Evolutionary conservation across 2,329 filamentous ascomycete species (phyloP).

Genomic region (Aspergillus intermedius): DNA sequence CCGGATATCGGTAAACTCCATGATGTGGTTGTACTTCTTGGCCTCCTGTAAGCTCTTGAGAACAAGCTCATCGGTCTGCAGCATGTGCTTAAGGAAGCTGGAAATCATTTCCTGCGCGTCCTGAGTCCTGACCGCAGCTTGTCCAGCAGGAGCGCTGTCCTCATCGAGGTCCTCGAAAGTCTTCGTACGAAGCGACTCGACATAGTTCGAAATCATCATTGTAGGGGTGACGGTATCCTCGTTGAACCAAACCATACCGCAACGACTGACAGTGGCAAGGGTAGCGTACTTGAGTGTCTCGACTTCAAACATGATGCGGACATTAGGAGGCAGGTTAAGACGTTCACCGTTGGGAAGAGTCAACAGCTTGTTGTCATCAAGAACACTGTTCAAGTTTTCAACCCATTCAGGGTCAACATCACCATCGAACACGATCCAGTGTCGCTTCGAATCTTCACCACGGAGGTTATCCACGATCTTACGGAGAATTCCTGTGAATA

Average conservation of each 20-base stretch:
- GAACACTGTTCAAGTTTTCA: conserved; percentile 97
- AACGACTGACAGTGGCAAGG: conserved; percentile 96
- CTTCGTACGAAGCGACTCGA: conserved; percentile 72
- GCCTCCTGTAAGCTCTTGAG: conserved; percentile 69
- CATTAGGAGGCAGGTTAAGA: conserved; percentile 86
- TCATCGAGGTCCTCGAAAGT: conserved; percentile 95
- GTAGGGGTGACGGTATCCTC: conserved; percentile 89
- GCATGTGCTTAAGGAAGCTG: conserved; percentile 66
- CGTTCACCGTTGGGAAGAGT: conserved; percentile 97
- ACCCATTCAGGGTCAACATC: conserved; percentile 99
- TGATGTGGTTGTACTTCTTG: conserved; percentile 81
- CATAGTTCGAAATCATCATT: conserved; percentile 91
- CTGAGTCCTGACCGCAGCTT: conserved; percentile 70
- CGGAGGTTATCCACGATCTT: conserved; percentile 99
- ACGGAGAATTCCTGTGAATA: conserved; percentile 94
- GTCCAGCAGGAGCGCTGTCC: conserved; percentile 70
- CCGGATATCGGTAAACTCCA: conserved; percentile 91
- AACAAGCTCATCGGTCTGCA: conserved; percentile 76
- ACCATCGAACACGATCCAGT: conserved; percentile 99
- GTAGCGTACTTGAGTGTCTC: conserved; percentile 97
- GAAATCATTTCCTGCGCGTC: conserved; percentile 73
- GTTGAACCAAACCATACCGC: conserved; percentile 99
- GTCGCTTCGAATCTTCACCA: conserved; percentile 91
- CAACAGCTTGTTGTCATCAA: conserved; percentile 97
- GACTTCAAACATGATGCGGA: conserved; percentile 99